Percentiles rank a stretch among this genome's conserved stretches.
These are phyloP conservation scores for Sphaerobolus stellatus DNA, from an alignment of 1,284 basidiomycete species.

Conservation along the genomic window DNA sequence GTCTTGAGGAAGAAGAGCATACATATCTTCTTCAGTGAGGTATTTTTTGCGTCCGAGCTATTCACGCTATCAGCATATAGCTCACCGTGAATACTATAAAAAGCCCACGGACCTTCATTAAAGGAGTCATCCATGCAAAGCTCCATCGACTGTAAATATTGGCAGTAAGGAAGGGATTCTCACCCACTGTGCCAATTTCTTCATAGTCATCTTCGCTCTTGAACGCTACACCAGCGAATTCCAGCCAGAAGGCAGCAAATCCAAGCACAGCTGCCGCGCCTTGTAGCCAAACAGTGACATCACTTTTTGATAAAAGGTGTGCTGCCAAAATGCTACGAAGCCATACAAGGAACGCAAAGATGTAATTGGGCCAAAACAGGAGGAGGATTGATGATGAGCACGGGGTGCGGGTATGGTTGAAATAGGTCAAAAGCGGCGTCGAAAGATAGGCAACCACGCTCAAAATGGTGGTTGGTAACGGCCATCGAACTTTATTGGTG, in stretches of 20 bases:
- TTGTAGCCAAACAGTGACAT: slow-evolving; percentile 47
- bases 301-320: slow-evolving; percentile 15
- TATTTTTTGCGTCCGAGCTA: slow-evolving; percentile 38
- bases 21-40: slow-evolving; percentile 79
- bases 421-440: slow-evolving; percentile 50
- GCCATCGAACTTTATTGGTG: slow-evolving; percentile 43
- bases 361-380: slow-evolving; percentile 81
- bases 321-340: slow-evolving; percentile 53
- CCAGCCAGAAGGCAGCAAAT: slow-evolving; percentile 60
- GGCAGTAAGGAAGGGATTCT: slow-evolving; percentile 76
- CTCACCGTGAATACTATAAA: not conserved
- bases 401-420: slow-evolving; percentile 78
- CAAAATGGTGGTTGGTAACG: slow-evolving; percentile 57
- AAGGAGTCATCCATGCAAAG: slow-evolving; percentile 78
- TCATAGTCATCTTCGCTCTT: slow-evolving; percentile 26
- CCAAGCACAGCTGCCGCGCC: slow-evolving; percentile 50
- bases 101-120: slow-evolving; percentile 67
- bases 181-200: slow-evolving; percentile 45
- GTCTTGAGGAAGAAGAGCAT: slow-evolving; percentile 64
- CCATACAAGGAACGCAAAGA: slow-evolving; percentile 55
- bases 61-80: not conserved
- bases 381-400: slow-evolving; percentile 77
- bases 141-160: slow-evolving; percentile 81
- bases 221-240: slow-evolving; percentile 71
- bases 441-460: slow-evolving; percentile 52